phyloP scores from a whole-genome alignment of 2,329 filamentous ascomycete genomes.

The Rhynchosporium graminicola region DNA sequence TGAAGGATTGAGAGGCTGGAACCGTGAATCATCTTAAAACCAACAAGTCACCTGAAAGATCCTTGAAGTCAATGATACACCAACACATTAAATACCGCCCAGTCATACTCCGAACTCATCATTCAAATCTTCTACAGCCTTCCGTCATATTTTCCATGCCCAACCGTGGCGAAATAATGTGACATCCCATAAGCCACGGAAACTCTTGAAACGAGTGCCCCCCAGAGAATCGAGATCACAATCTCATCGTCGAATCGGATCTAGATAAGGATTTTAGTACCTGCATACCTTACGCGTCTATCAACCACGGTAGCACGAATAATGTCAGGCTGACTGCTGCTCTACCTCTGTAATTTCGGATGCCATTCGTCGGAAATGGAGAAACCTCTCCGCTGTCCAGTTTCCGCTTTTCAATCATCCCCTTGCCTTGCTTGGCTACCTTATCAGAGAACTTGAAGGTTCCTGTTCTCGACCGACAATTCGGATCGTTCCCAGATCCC shows the following conservation, averaged over 20 bases:
- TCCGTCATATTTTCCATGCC: no score
- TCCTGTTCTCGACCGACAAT: constrained; percentile 8
- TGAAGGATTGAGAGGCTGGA: constrained; percentile 8
- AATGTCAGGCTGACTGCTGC: constrained; percentile 1
- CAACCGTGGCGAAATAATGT: no score
- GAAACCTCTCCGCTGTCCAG: not conserved
- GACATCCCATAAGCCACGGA: no score
- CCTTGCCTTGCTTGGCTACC: not conserved
- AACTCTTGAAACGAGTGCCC: constrained; percentile 15
- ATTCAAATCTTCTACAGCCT: no score
- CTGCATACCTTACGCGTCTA: constrained; percentile 17
- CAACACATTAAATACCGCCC: no score
- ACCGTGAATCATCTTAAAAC: not conserved
- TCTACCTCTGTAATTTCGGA: no score
- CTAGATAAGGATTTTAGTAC: constrained; percentile 10
- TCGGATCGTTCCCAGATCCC: not conserved
- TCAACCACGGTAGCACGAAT: not conserved
- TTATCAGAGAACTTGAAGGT: not conserved
- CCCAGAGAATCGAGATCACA: constrained; percentile 2
- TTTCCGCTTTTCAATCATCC: not conserved
- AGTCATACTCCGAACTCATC: no score
- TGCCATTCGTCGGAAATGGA: not conserved
- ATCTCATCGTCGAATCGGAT: constrained; percentile 16
- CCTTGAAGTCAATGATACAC: not conserved
- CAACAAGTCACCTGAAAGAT: not conserved